Percentiles rank a stretch among this genome's conserved stretches.
These are phyloP conservation scores for thale cress (Arabidopsis thaliana) DNA, from an alignment of 345 rosid species.

Conservation along the genomic window DNA sequence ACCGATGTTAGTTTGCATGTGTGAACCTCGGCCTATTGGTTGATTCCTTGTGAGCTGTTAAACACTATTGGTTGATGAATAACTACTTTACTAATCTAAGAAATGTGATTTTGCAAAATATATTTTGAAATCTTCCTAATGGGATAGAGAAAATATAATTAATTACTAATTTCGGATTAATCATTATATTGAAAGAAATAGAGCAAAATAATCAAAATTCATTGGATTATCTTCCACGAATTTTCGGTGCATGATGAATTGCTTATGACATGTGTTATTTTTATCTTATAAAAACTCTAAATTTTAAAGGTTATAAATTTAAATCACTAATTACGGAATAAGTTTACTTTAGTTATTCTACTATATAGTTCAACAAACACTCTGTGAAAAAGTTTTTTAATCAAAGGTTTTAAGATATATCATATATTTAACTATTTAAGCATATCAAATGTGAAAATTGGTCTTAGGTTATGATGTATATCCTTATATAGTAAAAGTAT, in stretches of 20 bases:
- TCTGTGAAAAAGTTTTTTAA: not conserved
- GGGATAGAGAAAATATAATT: not conserved
- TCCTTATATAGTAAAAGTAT: not conserved
- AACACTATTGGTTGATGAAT: not conserved
- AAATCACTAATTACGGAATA: not conserved
- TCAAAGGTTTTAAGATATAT: not conserved
- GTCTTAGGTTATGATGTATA: not conserved
- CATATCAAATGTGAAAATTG: not conserved
- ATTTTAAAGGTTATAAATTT: not conserved
- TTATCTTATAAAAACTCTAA: slow-evolving; percentile 1
- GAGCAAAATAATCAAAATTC: not conserved
- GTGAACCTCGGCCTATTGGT: not conserved
- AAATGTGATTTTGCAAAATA: not conserved
- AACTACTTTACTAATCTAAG: not conserved
- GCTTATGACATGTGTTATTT: not conserved
- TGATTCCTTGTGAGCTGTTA: slow-evolving; percentile 8
- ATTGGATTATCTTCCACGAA: not conserved
- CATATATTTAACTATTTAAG: not conserved
- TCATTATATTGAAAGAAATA: not conserved
- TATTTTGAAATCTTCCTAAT: not conserved
- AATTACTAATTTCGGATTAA: not conserved
- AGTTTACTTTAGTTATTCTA: not conserved
- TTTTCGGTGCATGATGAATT: not conserved
- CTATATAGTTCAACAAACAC: not conserved
- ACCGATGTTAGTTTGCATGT: slow-evolving; percentile 20